phyloP scores from a whole-genome alignment of 1,139 yeast genomes.

The Trichomonascaceae sp. region DNA sequence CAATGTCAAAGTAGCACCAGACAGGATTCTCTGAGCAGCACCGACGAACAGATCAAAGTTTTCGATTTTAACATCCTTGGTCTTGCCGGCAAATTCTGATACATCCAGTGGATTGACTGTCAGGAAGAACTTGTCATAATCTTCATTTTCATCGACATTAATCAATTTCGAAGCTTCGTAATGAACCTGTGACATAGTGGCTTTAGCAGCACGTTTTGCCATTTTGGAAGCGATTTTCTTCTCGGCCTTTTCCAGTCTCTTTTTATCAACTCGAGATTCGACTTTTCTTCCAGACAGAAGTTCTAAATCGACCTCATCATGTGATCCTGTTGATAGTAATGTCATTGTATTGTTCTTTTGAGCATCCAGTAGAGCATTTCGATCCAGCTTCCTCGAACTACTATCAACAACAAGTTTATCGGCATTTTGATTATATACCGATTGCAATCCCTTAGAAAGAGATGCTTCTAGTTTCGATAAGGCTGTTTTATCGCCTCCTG shows the following conservation, averaged over 20 bases:
- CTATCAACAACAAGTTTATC: conserved; percentile 49
- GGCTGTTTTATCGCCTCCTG: conserved; percentile 65
- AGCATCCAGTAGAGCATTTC: conserved; percentile 33
- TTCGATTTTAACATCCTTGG: conserved; percentile 90
- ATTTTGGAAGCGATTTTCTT: conserved; percentile 94
- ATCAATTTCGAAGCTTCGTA: conserved; percentile 91
- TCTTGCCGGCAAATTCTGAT: conserved; percentile 77
- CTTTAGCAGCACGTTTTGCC: conserved; percentile 85
- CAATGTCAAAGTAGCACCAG: conserved; percentile 80
- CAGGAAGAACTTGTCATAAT: conserved; percentile 90
- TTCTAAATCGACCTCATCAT: conserved; percentile 74
- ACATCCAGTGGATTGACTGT: conserved; percentile 92
- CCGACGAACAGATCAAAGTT: conserved; percentile 92
- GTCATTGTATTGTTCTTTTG: conserved; percentile 28
- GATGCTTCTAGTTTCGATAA: conserved; percentile 44
- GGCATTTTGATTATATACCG: conserved; percentile 54
- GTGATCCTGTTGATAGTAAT: conserved; percentile 36
- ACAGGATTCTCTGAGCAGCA: conserved; percentile 85
- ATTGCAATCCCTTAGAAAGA: conserved; percentile 44
- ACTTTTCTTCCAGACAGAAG: conserved; percentile 80
- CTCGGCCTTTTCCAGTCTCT: conserved; percentile 95
- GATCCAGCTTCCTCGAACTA: conserved; percentile 62
- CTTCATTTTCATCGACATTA: conserved; percentile 55
- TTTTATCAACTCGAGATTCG: conserved; percentile 91
- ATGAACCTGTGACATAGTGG: conserved; percentile 50